Evolutionary conservation across 2,329 filamentous ascomycete genomes (phyloP).

Genomic region (Nakataea oryzae): DNA sequence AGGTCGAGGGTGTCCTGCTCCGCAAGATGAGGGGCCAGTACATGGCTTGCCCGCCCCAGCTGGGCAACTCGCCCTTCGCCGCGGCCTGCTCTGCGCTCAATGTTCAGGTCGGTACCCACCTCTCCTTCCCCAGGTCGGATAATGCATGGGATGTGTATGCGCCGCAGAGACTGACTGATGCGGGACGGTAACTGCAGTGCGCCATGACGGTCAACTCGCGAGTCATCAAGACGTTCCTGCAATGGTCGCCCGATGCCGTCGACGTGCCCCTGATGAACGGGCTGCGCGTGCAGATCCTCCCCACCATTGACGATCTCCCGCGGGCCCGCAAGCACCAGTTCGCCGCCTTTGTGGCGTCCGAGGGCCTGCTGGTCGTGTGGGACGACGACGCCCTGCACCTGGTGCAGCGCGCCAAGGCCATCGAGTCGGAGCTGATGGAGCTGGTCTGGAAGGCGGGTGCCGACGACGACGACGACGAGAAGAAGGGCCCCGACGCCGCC

Average conservation of each 20-base stretch:
- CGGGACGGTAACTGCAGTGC: conserved; percentile 41
- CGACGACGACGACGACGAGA: conserved; percentile 39
- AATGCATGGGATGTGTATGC: neutral
- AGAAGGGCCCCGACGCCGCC: conserved; percentile 29
- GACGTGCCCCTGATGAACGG: conserved; percentile 70
- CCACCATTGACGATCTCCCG: conserved; percentile 59
- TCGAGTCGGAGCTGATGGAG: conserved; percentile 69
- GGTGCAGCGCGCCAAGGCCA: conserved; percentile 56
- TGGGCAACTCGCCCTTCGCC: conserved; percentile 53
- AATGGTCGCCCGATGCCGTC: conserved; percentile 61
- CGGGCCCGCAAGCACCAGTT: conserved; percentile 69
- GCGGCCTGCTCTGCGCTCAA: conserved; percentile 58
- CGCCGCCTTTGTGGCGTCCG: conserved; percentile 65
- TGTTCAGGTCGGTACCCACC: conserved; percentile 43
- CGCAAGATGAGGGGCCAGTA: conserved; percentile 59
- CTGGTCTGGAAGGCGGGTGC: conserved; percentile 59
- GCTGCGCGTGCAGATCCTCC: conserved; percentile 65
- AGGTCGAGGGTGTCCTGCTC: conserved; percentile 62
- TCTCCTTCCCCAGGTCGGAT: too few species aligned
- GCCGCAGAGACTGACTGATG: neutral
- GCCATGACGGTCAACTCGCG: conserved; percentile 75
- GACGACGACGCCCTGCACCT: conserved; percentile 69
- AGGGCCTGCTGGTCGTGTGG: conserved; percentile 68
- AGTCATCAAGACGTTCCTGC: conserved; percentile 68
- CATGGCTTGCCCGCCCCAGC: conserved; percentile 59